phyloP scores from a whole-genome alignment of 2,329 filamentous ascomycete species.

The Lasiodiplodia hormozganensis region DNA sequence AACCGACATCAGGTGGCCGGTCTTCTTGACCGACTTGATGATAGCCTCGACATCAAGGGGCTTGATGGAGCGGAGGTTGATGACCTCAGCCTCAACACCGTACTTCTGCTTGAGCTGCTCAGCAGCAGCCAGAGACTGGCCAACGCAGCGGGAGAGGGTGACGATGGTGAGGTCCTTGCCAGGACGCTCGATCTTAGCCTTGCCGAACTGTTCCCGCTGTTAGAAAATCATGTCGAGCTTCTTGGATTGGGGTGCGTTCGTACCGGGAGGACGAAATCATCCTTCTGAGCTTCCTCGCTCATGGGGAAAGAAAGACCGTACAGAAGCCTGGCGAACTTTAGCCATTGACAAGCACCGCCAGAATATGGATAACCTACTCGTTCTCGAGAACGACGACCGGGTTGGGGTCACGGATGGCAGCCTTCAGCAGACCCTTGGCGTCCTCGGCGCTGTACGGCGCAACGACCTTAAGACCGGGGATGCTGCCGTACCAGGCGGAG shows the following conservation, averaged over 20 bases:
- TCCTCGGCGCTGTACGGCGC: constrained; percentile 96
- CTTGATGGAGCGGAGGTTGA: constrained; percentile 98
- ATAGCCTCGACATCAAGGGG: constrained; percentile 95
- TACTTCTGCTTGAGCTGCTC: constrained; percentile 95
- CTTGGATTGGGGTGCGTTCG: constrained; percentile 35
- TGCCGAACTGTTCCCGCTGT: constrained; percentile 70
- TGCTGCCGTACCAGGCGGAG: constrained; percentile 97
- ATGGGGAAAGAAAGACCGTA: constrained; percentile 97
- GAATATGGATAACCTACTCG: constrained; percentile 46
- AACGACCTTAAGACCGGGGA: constrained; percentile 97
- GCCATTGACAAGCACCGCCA: neutral
- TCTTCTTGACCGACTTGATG: constrained; percentile 98
- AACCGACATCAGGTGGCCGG: constrained; percentile 85
- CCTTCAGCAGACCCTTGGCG: constrained; percentile 97
- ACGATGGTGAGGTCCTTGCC: constrained; percentile 98
- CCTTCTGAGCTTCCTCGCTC: constrained; percentile 94
- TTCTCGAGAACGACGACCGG: constrained; percentile 76
- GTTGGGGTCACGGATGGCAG: constrained; percentile 97
- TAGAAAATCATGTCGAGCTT: neutral
- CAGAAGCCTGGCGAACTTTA: constrained; percentile 61
- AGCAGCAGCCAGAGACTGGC: constrained; percentile 86
- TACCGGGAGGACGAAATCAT: constrained; percentile 91
- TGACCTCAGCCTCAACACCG: constrained; percentile 92
- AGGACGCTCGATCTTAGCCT: constrained; percentile 97
- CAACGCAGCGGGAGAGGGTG: constrained; percentile 91